Evolutionary conservation across 2,329 filamentous ascomycete genomes (phyloP).

Genomic region (Pyrenophora teres): DNA sequence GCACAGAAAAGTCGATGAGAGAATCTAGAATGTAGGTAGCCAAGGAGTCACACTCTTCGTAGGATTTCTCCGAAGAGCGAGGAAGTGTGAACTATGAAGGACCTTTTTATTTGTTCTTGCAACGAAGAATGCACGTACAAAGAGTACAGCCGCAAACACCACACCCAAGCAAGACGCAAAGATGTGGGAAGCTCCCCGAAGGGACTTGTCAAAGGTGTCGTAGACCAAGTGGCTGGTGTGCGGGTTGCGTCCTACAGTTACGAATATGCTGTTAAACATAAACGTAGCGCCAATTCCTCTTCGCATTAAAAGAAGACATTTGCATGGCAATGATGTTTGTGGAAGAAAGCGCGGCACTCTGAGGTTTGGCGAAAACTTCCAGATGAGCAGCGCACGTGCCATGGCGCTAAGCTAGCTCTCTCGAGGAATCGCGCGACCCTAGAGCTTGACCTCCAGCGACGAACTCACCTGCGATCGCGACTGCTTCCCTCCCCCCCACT

Average conservation of each 20-base stretch:
- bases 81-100: conserved; percentile 62
- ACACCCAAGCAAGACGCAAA: conserved; percentile 55
- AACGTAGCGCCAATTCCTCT: background rate
- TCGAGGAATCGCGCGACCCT: conserved; percentile 21
- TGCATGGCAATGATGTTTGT: conserved; percentile 1
- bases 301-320: background rate
- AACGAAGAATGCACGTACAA: conserved; percentile 48
- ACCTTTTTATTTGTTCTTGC: conserved; percentile 54
- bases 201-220: conserved; percentile 51
- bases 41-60: conserved; percentile 59
- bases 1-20: background rate
- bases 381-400: conserved; percentile 9
- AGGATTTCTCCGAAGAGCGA: conserved; percentile 51
- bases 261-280: background rate
- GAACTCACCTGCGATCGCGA: conserved; percentile 7
- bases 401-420: conserved; percentile 24
- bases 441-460: conserved; percentile 22
- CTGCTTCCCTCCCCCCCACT: background rate
- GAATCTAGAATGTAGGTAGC: conserved; percentile 51
- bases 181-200: conserved; percentile 51
- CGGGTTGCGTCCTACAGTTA: conserved; percentile 33
- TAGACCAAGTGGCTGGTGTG: conserved; percentile 55
- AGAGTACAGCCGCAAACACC: conserved; percentile 50
- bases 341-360: background rate
- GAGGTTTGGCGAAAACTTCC: conserved; percentile 8